Evolutionary conservation across 306 rosid species (phyloP).

Genomic region (Vigna trinervia): DNA sequence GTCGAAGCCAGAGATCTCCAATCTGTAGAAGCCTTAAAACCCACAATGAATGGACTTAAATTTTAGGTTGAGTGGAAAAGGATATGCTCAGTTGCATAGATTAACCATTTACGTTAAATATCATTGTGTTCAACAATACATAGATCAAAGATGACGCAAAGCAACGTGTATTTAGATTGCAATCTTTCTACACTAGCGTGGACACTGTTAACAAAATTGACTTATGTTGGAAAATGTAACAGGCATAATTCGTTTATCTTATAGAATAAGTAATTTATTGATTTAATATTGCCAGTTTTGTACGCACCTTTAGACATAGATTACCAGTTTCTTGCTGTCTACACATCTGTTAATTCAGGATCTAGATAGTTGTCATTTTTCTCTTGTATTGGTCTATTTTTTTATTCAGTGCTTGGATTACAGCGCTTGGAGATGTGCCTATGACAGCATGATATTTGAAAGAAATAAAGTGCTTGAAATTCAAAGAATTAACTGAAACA

Average conservation of each 20-base stretch:
- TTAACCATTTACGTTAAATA: conserved; percentile 8
- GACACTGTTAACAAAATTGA: conserved; percentile 11
- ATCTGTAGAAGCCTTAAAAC: conserved; percentile 61
- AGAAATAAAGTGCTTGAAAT: no score
- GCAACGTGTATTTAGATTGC: not conserved
- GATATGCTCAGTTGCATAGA: conserved; percentile 13
- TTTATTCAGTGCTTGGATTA: no score
- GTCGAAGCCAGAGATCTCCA: conserved; percentile 59
- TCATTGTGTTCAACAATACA: conserved; percentile 19
- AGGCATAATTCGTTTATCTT: not conserved
- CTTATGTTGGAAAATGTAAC: not conserved
- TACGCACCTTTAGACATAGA: not conserved
- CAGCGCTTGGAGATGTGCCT: no score
- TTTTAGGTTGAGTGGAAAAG: conserved; percentile 23
- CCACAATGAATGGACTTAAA: conserved; percentile 48
- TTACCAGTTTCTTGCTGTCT: not conserved
- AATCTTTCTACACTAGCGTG: not conserved
- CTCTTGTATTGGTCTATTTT: no score
- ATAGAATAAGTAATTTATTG: not conserved
- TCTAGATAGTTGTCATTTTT: not conserved
- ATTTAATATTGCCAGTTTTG: not conserved
- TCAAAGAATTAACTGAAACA: not conserved
- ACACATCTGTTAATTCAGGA: not conserved
- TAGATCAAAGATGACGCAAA: not conserved
- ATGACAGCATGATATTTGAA: no score